A percentile compares a stretch with the other conserved stretches of the same genome.
Conservation (phyloP, 2,329 filamentous ascomycete genomes). For the Stagonosporopsis cucurbitacearum region DNA sequence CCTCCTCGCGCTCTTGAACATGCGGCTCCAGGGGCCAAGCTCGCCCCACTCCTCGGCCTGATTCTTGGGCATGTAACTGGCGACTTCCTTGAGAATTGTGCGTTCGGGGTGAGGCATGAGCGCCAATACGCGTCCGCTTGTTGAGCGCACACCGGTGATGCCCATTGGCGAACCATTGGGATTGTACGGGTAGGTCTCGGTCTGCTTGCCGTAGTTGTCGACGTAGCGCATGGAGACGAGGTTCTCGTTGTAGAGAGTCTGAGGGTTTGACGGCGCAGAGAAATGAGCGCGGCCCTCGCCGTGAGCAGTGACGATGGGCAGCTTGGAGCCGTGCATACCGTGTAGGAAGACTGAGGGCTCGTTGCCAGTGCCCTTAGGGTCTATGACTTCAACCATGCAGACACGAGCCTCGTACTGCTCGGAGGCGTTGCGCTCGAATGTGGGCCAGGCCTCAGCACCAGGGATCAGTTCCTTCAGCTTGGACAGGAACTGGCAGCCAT, state of each 20-base stretch:
- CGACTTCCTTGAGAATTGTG: conserved; percentile 80
- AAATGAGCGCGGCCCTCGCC: conserved; percentile 82
- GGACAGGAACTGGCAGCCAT: conserved; percentile 94
- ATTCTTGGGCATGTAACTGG: conserved; percentile 74
- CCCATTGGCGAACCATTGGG: conserved; percentile 84
- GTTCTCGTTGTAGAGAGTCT: conserved; percentile 66
- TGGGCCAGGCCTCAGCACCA: conserved; percentile 81
- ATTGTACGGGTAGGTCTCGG: conserved; percentile 87
- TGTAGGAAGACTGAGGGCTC: conserved; percentile 80
- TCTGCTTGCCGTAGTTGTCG: conserved; percentile 77
- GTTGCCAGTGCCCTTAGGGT: conserved; percentile 55
- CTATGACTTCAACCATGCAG: conserved; percentile 81
- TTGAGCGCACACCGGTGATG: conserved; percentile 79
- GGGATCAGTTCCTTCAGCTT: conserved; percentile 84
- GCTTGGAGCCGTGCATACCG: conserved; percentile 80
- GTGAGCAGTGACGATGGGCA: conserved; percentile 89
- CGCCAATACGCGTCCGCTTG: conserved; percentile 80
- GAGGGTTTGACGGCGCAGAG: conserved; percentile 50
- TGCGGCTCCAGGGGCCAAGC: conserved; percentile 81
- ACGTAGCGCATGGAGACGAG: conserved; percentile 83
- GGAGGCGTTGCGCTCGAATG: conserved; percentile 81
- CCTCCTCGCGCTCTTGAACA: conserved; percentile 86
- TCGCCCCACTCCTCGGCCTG: conserved; percentile 73
- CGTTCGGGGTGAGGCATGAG: conserved; percentile 95
- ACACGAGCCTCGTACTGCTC: conserved; percentile 91